Base-by-base conservation (phyloP, 176 grass and related monocot genomes). In the Bolboschoenus planiculmis region DNA sequence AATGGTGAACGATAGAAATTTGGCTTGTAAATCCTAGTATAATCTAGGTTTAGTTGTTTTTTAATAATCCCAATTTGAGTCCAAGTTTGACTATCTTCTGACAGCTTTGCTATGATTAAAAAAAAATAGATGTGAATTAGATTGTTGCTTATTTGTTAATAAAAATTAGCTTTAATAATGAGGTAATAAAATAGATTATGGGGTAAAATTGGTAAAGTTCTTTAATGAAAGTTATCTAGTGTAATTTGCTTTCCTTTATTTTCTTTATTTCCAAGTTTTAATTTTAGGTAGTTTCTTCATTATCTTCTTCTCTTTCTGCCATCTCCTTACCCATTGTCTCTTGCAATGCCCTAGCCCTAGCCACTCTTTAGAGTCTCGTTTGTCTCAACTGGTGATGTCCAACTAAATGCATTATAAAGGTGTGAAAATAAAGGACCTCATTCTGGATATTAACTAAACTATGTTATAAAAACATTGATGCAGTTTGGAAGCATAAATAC, bases 141-240 rank as follows among this genome's bases (percentile, higher is more conserved):
- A 18, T 77, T 77, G 46, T 77, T 53, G 42, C 2, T 47, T 74
- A 74, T 47, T 68, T 72, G 67, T 21, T 50, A 30, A 50, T 2
- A 14, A 53, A 50, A 51, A 18, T 31, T 30, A 77, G 46, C 46
- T 53, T 53, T 16, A 29, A 51, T 26, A 3, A 50, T 50, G 24
- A 77, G 43, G 43, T 29, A 76, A 77, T 77, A n/a, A n/a, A n/a
- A n/a, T n/a, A 40, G 14, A 75, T 77, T 16, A 76, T 51, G 72
- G 44, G 26, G 27, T 72, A n/a, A 33, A 53, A 48, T 75, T 46
- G 11, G 39, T 74, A 14, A 74, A 29, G 40, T 74, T 74, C 39
- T 37, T 39, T 14, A 48, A 74, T 14, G 26, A 76, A 47, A 75
- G n/a, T 50, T 50, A 51, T 29, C 43, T 30, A 76, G 4, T 47